These are phyloP conservation scores for Fagus sylvatica DNA, from an alignment of 306 rosid genomes.

Conservation along the genomic window DNA sequence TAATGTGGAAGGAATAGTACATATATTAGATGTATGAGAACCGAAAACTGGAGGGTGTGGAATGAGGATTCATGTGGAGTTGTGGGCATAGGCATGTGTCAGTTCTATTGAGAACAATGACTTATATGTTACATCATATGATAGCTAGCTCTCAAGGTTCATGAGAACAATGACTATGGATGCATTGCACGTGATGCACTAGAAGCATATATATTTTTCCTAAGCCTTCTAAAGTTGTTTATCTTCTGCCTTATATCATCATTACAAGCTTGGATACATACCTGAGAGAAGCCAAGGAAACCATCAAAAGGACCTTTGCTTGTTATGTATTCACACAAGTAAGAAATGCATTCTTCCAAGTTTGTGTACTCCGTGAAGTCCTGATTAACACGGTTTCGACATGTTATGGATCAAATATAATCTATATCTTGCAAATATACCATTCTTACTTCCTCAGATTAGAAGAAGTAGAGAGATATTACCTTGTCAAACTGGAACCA, in stretches of 20 bases:
- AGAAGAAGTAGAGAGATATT: background rate
- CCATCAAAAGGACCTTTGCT: constrained; percentile 85
- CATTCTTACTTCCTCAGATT: background rate
- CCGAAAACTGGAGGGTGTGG: no score
- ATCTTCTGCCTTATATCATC: background rate
- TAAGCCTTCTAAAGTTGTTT: no score
- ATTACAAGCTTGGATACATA: constrained; percentile 9
- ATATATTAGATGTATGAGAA: no score
- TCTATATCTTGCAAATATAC: background rate
- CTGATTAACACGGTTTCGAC: constrained; percentile 35
- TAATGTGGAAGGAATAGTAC: no score
- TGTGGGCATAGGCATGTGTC: no score
- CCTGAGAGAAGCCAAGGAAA: constrained; percentile 81
- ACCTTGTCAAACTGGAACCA: constrained; percentile 90
- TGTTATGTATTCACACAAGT: constrained; percentile 70
- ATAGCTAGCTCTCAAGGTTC: no score
- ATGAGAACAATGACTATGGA: no score
- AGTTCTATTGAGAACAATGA: no score
- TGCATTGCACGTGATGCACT: no score
- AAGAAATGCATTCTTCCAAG: constrained; percentile 74
- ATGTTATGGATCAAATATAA: background rate
- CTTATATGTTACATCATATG: no score
- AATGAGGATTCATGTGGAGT: no score
- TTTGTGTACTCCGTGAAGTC: constrained; percentile 76
- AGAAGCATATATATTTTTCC: no score